Evolutionary conservation across 176 grass and related monocot species (phyloP).

Genomic region (Thalia dealbata): DNA sequence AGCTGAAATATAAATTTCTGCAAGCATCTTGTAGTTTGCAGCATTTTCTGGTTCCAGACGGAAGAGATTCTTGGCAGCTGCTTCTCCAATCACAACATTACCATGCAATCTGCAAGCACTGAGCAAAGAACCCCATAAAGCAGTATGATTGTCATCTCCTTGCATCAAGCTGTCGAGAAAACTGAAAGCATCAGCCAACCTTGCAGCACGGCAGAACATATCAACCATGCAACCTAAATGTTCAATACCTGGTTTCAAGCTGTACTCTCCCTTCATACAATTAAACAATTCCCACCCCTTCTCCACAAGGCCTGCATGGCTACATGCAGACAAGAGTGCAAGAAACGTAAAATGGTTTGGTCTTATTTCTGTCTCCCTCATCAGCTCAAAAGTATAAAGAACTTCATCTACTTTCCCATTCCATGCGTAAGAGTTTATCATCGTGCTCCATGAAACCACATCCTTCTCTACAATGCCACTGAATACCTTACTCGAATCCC

Average conservation of each 20-base stretch:
- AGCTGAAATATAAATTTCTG: slow-evolving; percentile 57
- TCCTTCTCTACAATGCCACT: slow-evolving; percentile 41
- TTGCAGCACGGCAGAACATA: slow-evolving; percentile 43
- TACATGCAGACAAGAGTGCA: slow-evolving; percentile 46
- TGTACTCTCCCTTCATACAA: slow-evolving; percentile 53
- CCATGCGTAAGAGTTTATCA: slow-evolving; percentile 69
- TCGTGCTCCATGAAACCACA: slow-evolving; percentile 64
- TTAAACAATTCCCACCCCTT: slow-evolving; percentile 42
- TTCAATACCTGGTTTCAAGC: slow-evolving; percentile 35
- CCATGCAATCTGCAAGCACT: slow-evolving; percentile 41
- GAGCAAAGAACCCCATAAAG: slow-evolving; percentile 49
- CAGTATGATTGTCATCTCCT: slow-evolving; percentile 10
- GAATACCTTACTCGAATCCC: slow-evolving; percentile 37
- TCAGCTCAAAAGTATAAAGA: slow-evolving; percentile 41
- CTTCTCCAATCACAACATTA: slow-evolving; percentile 44
- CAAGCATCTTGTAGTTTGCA: slow-evolving; percentile 62
- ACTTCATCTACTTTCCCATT: slow-evolving; percentile 36
- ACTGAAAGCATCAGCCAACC: slow-evolving; percentile 46
- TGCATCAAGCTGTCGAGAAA: slow-evolving; percentile 27
- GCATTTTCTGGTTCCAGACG: slow-evolving; percentile 51
- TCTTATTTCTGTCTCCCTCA: slow-evolving; percentile 38
- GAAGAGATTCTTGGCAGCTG: slow-evolving; percentile 39
- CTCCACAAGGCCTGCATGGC: slow-evolving; percentile 54
- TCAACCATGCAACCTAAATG: slow-evolving; percentile 63
- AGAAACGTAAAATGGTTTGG: slow-evolving; percentile 61